Base-by-base conservation (phyloP, 768 basidiomycete genomes). In the Plicaturopsis crispa region DNA sequence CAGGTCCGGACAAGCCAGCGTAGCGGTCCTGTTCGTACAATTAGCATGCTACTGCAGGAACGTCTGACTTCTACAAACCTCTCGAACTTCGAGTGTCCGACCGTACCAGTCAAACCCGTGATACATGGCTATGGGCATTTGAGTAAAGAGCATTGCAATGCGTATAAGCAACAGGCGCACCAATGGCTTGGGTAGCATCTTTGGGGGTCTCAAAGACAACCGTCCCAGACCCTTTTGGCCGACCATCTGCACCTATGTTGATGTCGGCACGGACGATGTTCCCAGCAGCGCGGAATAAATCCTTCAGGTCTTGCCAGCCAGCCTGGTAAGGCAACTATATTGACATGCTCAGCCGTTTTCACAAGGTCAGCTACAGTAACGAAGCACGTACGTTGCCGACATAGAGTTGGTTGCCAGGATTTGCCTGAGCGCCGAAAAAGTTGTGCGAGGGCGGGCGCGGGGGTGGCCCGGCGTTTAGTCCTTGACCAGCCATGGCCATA, bases 271-370 rank as follows among this genome's bases (percentile, higher is more conserved):
- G 80, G 46, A 97, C 79, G 49, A 99, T 93, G 54, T 89, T 87
- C 5, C 94, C 94, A 32, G 94, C 88, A 20, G 88, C 78, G 40
- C 94, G 81, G 81, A 98, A 97, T 20, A 98, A 67, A 59, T 98
- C 94, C 55, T 98, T 98, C 40, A 98, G 66, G 57, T 98, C 94
- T 57, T 99, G 94, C 94, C 94, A 99, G 21, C 90, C 90, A n/a
- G 91, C 92, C 64, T 93, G 90, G 55, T 88, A 90, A 2, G 92
- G 93, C 20, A 98, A 64, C 93, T 97, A 46, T 4, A 39, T 7
- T 12, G 5, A 30, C 1, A 45, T 18, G 34, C 22, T 21, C 12
- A 24, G 33, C 31, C n/a, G 10, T 12, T 6, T 6, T 1, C 3
- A 35, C 14, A 22, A 16, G 4, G 36, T 14, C n/a, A 28, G 20